phyloP scores from a whole-genome alignment of 768 basidiomycete species.

The Lentinula aciculospora region DNA sequence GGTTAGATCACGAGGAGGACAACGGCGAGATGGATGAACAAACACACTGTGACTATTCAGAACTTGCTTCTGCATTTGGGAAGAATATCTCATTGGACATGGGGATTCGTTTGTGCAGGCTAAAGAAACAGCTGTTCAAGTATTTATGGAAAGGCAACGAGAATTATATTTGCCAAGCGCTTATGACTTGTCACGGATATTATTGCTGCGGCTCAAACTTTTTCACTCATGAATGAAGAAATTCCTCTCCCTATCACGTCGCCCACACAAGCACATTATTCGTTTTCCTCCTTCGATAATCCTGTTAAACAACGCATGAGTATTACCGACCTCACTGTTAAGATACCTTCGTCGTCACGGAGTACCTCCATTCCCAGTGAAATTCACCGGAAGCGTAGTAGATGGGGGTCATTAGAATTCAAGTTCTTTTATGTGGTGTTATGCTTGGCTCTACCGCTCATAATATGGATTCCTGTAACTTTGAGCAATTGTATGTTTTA shows the following conservation, averaged over 20 bases:
- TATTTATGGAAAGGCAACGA: too few relatives aligned
- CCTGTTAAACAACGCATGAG: constrained; percentile 19
- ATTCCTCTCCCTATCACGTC: constrained; percentile 3
- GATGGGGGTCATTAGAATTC: constrained; percentile 85
- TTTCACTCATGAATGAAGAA: background rate
- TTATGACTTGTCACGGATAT: too few relatives aligned
- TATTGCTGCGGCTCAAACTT: background rate
- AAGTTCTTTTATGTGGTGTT: constrained; percentile 64
- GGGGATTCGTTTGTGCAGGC: background rate
- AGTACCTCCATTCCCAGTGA: constrained; percentile 16
- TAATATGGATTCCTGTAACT: constrained; percentile 71
- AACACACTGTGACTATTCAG: too few relatives aligned
- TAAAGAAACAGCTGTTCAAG: too few relatives aligned
- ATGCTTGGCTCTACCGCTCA: constrained; percentile 56
- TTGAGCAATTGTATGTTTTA: constrained; percentile 68
- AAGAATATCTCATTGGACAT: too few relatives aligned
- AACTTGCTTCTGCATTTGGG: background rate
- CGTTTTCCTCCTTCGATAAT: background rate
- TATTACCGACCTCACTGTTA: constrained; percentile 44
- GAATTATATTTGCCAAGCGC: too few relatives aligned
- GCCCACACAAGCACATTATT: background rate
- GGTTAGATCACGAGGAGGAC: too few relatives aligned
- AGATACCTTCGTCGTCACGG: constrained; percentile 40
- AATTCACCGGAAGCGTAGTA: constrained; percentile 29
- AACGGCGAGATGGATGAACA: too few relatives aligned